Base-by-base conservation (phyloP, 139 green algal genomes). In the Coelastrella sp. region DNA sequence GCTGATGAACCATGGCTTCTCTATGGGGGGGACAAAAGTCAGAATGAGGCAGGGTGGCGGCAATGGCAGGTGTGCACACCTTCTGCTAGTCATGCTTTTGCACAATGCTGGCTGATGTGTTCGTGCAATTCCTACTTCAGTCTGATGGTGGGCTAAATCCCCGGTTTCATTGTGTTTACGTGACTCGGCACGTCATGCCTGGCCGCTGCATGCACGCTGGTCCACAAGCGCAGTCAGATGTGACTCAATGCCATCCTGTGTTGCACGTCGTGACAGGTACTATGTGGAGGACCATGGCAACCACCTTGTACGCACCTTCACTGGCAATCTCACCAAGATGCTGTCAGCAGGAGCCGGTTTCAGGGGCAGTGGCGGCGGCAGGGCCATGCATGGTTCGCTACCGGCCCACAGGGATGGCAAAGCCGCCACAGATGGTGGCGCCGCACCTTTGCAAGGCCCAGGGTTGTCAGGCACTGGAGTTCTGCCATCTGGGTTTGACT, bases 291-390 rank as follows among this genome's bases (percentile, higher is more conserved):
- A 90, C 16, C 73, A 83, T 64, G 59, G 73, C 74, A 90, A 90
- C 85, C 85, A 83, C 58, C 85, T 90, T 73, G 60, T 90, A 68
- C 73, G 85, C 73, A 90, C 85, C 73, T 90, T 90, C 85, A 90
- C 85, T 22, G 85, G 85, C 85, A 90, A 90, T 60, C 85, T 90
- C 59, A 83, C 85, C 19, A 90, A 83, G 74, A 90, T 90, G 85
- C 73, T 90, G 68, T 59, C 82, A 58, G 82, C 82, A 61, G 65
- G 82, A 10, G 65, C 82, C 23, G 82, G 82, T 65, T 65, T 65
- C 78, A 71, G 56, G 10, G 23, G 78, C 78, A 54, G 78, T 56
- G 32, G 56, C 56, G 78, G 78, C 4, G 78, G 78, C 54, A 56
- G 65, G 32, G 82, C 80, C 60, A 75, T 60, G 10, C 81, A 54